These are phyloP conservation scores for Plenodomus lindquistii DNA, from an alignment of 2,329 filamentous ascomycete species.

Conservation along the genomic window DNA sequence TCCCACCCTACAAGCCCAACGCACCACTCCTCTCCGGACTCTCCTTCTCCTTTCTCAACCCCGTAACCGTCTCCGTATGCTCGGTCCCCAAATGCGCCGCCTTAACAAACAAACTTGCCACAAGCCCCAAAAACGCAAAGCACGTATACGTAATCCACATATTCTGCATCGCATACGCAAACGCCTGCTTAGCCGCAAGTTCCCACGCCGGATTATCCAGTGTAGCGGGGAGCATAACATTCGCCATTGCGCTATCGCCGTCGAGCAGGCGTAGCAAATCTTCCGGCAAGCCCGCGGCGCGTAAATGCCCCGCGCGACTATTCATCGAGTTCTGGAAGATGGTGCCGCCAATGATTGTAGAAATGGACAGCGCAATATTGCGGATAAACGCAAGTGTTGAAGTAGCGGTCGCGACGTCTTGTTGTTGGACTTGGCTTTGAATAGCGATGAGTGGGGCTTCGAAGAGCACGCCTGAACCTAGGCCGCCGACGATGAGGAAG, in stretches of 20 bases:
- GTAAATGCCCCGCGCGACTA: constrained; percentile 53
- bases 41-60: constrained; percentile 40
- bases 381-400: constrained; percentile 56
- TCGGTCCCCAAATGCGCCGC: constrained; percentile 46
- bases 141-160: constrained; percentile 56
- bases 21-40: neutral
- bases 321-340: constrained; percentile 65
- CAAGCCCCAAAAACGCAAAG: constrained; percentile 44
- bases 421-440: constrained; percentile 56
- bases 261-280: constrained; percentile 56
- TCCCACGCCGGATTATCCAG: constrained; percentile 54
- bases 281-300: constrained; percentile 53
- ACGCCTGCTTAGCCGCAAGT: constrained; percentile 47
- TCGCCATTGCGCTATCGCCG: constrained; percentile 63
- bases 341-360: constrained; percentile 55
- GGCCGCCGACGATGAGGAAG: constrained; percentile 55
- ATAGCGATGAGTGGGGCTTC: constrained; percentile 60
- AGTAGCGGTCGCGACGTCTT: constrained; percentile 57
- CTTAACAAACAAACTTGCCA: constrained; percentile 45
- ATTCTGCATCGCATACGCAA: constrained; percentile 49
- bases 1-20: neutral
- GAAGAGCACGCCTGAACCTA: constrained; percentile 59
- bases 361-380: constrained; percentile 51
- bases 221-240: constrained; percentile 58
- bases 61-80: constrained; percentile 54